Evolutionary conservation across 768 basidiomycete genomes (phyloP).

Genomic region (Termitomyces sp.): DNA sequence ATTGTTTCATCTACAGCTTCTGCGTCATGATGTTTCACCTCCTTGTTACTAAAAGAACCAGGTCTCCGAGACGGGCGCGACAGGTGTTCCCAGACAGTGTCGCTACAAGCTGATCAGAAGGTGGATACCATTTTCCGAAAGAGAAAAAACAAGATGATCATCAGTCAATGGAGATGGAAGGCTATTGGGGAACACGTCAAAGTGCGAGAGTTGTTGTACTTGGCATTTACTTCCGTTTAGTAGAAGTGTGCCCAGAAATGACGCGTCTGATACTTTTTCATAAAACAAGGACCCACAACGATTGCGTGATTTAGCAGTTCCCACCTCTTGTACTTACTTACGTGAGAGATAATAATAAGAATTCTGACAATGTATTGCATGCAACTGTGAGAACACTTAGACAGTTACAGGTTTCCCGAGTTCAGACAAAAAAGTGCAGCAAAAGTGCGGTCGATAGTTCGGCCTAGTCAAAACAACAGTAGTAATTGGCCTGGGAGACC

Average conservation of each 20-base stretch:
- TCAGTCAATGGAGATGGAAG: not conserved
- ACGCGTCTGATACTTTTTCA: too few species aligned
- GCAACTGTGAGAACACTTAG: not conserved
- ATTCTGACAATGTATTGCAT: not conserved
- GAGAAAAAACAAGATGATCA: not conserved
- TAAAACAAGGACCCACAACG: not conserved
- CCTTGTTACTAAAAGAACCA: not conserved
- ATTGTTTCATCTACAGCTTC: not conserved
- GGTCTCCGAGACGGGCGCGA: not conserved
- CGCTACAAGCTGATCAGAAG: not conserved
- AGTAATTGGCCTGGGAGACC: too few species aligned
- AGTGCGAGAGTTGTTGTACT: not conserved
- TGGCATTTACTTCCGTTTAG: not conserved
- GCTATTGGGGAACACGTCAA: not conserved
- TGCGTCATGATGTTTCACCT: not conserved
- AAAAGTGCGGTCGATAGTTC: too few species aligned
- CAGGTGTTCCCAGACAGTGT: not conserved
- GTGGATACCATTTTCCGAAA: not conserved
- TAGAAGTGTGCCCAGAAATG: too few species aligned
- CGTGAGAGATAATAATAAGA: not conserved
- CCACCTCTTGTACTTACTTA: not conserved
- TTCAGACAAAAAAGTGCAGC: not conserved
- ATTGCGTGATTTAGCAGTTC: not conserved
- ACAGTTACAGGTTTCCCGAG: not conserved
- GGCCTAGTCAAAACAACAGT: too few species aligned